phyloP scores from a whole-genome alignment of 1,284 basidiomycete species.

The Golubevia sp. region DNA sequence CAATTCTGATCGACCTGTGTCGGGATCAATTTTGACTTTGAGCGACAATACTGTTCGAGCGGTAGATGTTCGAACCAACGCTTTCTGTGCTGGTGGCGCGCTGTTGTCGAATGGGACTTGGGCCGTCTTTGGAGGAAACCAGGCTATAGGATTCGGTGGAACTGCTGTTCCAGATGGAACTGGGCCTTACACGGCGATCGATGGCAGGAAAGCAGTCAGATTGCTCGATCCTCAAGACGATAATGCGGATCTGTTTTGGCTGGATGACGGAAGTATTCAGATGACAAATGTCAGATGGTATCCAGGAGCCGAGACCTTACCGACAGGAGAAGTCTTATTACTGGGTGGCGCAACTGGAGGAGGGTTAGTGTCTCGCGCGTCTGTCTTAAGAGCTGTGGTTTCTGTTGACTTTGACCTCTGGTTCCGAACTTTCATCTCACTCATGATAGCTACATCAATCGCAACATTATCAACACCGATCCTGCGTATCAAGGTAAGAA shows the following conservation, averaged over 20 bases:
- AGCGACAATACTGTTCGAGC: constrained; percentile 30
- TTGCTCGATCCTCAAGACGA: constrained; percentile 36
- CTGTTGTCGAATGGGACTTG: constrained; percentile 61
- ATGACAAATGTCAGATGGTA: constrained; percentile 53
- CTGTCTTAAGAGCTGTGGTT: too few species aligned
- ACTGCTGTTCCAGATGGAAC: constrained; percentile 6
- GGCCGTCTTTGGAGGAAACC: constrained; percentile 61
- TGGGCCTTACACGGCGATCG: constrained; percentile 46
- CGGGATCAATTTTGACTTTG: too few species aligned
- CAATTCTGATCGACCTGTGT: constrained; percentile 10
- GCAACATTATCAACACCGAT: constrained; percentile 51
- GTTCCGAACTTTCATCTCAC: too few species aligned
- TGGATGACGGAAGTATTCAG: constrained; percentile 27
- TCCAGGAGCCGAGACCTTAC: constrained; percentile 50
- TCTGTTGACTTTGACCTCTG: too few species aligned
- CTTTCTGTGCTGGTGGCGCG: constrained; percentile 62
- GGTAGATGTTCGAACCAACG: constrained; percentile 56
- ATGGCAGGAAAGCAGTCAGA: constrained; percentile 52
- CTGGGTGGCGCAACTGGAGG: constrained; percentile 52
- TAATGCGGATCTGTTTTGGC: constrained; percentile 27
- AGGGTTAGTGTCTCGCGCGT: too few species aligned
- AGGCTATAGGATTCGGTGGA: constrained; percentile 57
- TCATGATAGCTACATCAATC: constrained; percentile 46
- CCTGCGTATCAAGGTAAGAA: constrained; percentile 23
- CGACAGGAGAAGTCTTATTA: constrained; percentile 49